Evolutionary conservation across 176 grass and related monocot genomes (phyloP).

Genomic region (Eremochloa ophiuroides): DNA sequence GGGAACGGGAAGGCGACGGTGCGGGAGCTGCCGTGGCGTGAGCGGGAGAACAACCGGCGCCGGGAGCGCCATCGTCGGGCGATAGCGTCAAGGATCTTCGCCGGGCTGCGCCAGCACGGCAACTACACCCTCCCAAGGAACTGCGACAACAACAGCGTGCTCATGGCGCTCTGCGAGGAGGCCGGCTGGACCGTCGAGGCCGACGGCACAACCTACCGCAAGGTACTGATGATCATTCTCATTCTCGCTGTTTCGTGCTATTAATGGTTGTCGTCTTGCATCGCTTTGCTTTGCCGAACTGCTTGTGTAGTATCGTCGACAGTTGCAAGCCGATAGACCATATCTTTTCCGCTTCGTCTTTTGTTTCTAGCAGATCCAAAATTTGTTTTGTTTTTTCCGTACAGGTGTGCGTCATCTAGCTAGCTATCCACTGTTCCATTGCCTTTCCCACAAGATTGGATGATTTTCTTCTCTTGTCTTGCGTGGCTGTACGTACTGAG

Average conservation of each 20-base stretch:
- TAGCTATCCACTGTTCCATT: background rate
- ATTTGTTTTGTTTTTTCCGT: background rate
- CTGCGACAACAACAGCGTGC: constrained; percentile 91
- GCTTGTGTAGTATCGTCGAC: too few species aligned
- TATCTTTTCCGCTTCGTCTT: background rate
- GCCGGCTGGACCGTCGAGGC: constrained; percentile 78
- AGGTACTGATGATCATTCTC: constrained; percentile 27
- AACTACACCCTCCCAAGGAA: constrained; percentile 81
- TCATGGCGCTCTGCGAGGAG: constrained; percentile 84
- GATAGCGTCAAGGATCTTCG: constrained; percentile 55
- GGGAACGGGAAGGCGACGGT: background rate
- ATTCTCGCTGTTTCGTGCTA: too few species aligned
- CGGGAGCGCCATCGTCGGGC: constrained; percentile 47
- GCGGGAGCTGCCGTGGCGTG: constrained; percentile 55
- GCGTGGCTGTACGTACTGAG: too few species aligned
- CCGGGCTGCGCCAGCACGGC: constrained; percentile 50
- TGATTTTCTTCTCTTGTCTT: background rate
- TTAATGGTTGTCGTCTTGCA: background rate
- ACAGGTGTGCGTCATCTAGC: background rate
- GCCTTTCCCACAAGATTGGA: background rate
- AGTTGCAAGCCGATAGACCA: too few species aligned
- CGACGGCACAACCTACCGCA: constrained; percentile 86
- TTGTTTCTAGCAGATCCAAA: background rate
- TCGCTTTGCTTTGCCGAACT: background rate
- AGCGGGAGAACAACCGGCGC: constrained; percentile 80